These are phyloP conservation scores for Paramecium primaurelia DNA, from an alignment of 73 alveolate genomes.

Conservation along the genomic window DNA sequence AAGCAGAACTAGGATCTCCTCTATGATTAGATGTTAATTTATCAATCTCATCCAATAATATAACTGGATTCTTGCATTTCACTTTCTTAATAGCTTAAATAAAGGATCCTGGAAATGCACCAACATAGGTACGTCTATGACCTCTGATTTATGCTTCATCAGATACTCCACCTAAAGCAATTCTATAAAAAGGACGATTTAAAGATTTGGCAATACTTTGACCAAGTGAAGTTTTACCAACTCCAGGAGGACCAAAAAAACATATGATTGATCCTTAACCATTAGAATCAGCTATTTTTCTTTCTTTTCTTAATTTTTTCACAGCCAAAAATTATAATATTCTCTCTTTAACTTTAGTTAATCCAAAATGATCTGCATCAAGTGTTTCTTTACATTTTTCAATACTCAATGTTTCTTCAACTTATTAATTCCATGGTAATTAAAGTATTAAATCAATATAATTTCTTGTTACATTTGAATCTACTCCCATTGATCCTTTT, in stretches of 20 bases:
- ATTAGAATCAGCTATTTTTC: slow-evolving; percentile 52
- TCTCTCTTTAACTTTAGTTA: slow-evolving; percentile 89
- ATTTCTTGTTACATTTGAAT: slow-evolving; percentile 73
- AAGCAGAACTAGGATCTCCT: slow-evolving; percentile 94
- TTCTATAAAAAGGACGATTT: slow-evolving; percentile 89
- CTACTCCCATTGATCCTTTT: slow-evolving; percentile 69
- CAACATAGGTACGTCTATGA: slow-evolving; percentile 95
- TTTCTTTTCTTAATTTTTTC: slow-evolving; percentile 59
- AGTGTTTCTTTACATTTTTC: slow-evolving; percentile 71
- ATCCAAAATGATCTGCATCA: slow-evolving; percentile 91
- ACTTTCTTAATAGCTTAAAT: slow-evolving; percentile 81
- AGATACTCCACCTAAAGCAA: slow-evolving; percentile 92
- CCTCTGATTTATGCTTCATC: slow-evolving; percentile 98
- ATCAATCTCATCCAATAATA: slow-evolving; percentile 95
- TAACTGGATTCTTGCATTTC: slow-evolving; percentile 90
- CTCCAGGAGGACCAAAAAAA: slow-evolving; percentile 96
- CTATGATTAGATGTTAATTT: slow-evolving; percentile 81
- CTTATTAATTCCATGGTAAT: slow-evolving; percentile 79
- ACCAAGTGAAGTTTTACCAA: slow-evolving; percentile 96
- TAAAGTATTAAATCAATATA: slow-evolving; percentile 75
- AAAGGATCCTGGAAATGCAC: slow-evolving; percentile 91
- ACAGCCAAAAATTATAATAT: slow-evolving; percentile 90
- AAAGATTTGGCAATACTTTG: slow-evolving; percentile 86
- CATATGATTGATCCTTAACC: slow-evolving; percentile 84
- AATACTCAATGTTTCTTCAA: slow-evolving; percentile 69